A percentile compares a stretch with the other conserved stretches of the same genome.
phyloP scores from a whole-genome alignment of 331 rosid species.

The Erythrophleum ivorense region DNA sequence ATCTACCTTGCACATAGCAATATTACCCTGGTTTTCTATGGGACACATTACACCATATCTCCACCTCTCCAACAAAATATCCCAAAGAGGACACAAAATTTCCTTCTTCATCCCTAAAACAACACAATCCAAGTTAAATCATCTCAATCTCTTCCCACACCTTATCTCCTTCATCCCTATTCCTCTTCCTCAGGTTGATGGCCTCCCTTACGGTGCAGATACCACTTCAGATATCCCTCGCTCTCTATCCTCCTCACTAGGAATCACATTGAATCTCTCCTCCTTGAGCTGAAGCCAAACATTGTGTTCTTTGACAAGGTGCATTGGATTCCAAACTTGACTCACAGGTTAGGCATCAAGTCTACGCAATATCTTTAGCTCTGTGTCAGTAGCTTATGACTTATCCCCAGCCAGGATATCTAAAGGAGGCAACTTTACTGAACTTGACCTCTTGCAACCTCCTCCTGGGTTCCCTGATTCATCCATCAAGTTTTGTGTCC shows the following conservation, averaged over 20 bases:
- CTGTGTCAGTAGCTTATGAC: not conserved
- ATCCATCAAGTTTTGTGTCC: conserved; percentile 44
- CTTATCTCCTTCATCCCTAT: conserved; percentile 46
- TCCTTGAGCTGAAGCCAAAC: conserved; percentile 38
- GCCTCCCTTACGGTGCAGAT: conserved; percentile 47
- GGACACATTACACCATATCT: conserved; percentile 48
- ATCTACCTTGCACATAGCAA: conserved; percentile 36
- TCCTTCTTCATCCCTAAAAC: conserved; percentile 43
- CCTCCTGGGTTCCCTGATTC: conserved; percentile 55
- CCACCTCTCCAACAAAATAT: conserved; percentile 50
- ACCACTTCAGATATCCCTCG: conserved; percentile 44
- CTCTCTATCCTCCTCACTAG: conserved; percentile 14
- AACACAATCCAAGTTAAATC: conserved; percentile 40
- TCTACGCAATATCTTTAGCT: not conserved
- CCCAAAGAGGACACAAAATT: conserved; percentile 48
- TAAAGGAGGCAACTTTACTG: not conserved
- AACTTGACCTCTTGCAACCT: conserved; percentile 42
- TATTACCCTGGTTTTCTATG: conserved; percentile 52
- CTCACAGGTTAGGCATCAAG: not conserved
- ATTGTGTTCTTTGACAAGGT: conserved; percentile 46
- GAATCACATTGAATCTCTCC: conserved; percentile 16
- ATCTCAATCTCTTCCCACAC: conserved; percentile 23
- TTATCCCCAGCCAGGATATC: not conserved
- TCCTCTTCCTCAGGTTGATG: conserved; percentile 48
- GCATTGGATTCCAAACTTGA: conserved; percentile 43